Conservation (phyloP, 2,329 filamentous ascomycete genomes). For the Monosporascus sp. region DNA sequence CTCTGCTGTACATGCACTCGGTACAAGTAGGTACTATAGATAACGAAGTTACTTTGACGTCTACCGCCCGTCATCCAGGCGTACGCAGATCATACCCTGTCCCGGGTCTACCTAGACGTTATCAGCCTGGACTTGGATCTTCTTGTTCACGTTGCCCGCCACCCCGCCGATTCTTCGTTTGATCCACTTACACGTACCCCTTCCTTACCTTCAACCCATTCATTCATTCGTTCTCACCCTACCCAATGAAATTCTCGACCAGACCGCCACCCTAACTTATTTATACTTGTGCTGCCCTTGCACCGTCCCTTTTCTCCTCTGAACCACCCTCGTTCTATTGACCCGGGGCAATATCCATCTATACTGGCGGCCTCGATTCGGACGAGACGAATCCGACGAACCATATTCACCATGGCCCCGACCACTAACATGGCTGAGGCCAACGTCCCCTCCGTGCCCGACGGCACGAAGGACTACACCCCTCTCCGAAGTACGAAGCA, state of each 20-base stretch:
- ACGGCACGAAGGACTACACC: conserved; percentile 53
- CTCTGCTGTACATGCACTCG: too few relatives aligned
- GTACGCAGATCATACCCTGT: too few relatives aligned
- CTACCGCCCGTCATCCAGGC: too few relatives aligned
- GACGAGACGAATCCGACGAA: neutral
- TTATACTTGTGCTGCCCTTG: neutral
- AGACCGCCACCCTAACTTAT: conserved; percentile 1
- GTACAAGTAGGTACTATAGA: too few relatives aligned
- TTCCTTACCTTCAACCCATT: neutral
- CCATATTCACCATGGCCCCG: conserved; percentile 19
- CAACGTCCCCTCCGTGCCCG: conserved; percentile 35
- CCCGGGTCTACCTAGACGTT: too few relatives aligned
- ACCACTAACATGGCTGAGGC: conserved; percentile 26
- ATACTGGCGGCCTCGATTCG: neutral
- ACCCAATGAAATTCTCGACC: conserved; percentile 7
- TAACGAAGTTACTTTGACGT: too few relatives aligned
- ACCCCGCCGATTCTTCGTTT: conserved; percentile 11
- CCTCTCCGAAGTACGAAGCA: conserved; percentile 40
- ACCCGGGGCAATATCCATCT: neutral
- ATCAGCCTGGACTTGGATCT: too few relatives aligned
- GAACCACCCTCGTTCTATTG: neutral
- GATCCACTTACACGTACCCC: conserved; percentile 4
- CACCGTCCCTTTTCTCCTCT: neutral
- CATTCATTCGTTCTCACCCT: conserved; percentile 2
- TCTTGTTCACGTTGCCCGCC: neutral